A percentile compares a stretch with the other conserved stretches of the same genome.
phyloP scores from a whole-genome alignment of 2,329 filamentous ascomycete genomes.

The Trichoderma pleuroti region DNA sequence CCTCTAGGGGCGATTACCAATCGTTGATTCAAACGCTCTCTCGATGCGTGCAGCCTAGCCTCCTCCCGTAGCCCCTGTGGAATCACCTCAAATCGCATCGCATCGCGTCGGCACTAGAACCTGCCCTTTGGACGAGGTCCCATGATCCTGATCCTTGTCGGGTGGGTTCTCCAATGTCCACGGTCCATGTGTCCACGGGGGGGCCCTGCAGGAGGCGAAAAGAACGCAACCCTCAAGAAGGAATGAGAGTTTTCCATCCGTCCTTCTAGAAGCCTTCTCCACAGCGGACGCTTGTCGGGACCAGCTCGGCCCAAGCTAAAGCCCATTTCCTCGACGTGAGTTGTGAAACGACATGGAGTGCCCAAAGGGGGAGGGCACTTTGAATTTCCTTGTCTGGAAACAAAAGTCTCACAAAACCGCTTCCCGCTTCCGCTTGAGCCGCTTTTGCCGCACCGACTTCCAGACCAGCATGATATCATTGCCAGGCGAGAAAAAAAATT shows the following conservation, averaged over 20 bases:
- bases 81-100: not conserved
- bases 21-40: not conserved
- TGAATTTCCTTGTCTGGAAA: not conserved
- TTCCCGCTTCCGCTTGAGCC: not conserved
- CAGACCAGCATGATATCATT: constrained; percentile 1
- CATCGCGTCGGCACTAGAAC: not conserved
- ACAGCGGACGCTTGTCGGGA: constrained; percentile 13
- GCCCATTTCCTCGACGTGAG: not conserved
- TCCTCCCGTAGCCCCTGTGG: not conserved
- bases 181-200: not conserved
- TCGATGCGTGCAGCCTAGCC: not conserved
- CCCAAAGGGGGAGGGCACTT: not conserved
- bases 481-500: not conserved
- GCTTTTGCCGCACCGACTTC: not conserved
- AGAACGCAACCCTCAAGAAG: not conserved
- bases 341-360: not conserved
- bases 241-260: not conserved
- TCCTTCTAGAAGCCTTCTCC: constrained; percentile 15
- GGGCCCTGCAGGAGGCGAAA: not conserved
- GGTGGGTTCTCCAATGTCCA: not conserved
- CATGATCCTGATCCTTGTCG: constrained; percentile 5
- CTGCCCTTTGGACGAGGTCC: not conserved
- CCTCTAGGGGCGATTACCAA: not conserved
- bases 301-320: constrained; percentile 4
- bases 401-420: not conserved